Evolutionary conservation across 495 filamentous ascomycete species (phyloP).

Genomic region (Chaetomium cochliodes): DNA sequence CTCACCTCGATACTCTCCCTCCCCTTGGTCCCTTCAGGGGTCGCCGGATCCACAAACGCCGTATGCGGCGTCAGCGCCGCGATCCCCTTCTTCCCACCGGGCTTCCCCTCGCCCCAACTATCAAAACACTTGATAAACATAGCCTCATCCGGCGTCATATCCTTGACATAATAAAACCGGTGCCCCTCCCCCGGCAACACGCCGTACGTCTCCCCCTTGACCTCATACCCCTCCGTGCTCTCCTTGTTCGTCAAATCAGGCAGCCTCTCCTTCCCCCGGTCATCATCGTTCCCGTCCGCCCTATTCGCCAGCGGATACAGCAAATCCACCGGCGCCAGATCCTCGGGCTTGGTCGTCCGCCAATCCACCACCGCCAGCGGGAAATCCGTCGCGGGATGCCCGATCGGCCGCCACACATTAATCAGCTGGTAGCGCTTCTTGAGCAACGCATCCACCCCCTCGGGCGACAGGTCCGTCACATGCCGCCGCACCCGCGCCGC

Average conservation of each 20-base stretch:
- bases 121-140: constrained; percentile 85
- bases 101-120: constrained; percentile 55
- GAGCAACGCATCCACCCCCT: constrained; percentile 57
- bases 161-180: constrained; percentile 77
- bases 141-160: constrained; percentile 72
- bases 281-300: constrained; percentile 55
- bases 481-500: constrained; percentile 65
- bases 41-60: constrained; percentile 73
- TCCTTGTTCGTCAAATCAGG: constrained; percentile 27
- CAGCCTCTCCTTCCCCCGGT: constrained; percentile 40
- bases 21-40: constrained; percentile 56
- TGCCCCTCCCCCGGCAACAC: constrained; percentile 60
- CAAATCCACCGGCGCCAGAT: constrained; percentile 70
- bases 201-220: constrained; percentile 64
- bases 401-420: constrained; percentile 84
- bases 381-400: constrained; percentile 61
- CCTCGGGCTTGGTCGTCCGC: constrained; percentile 54
- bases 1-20: constrained; percentile 87
- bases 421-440: constrained; percentile 69
- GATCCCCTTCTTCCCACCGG: constrained; percentile 43
- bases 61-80: constrained; percentile 76
- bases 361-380: constrained; percentile 75
- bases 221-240: constrained; percentile 45
- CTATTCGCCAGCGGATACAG: constrained; percentile 64
- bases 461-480: constrained; percentile 22